Evolutionary conservation across 225 moss, liverwort and hornwort species (phyloP), one percentile per base, ranked within the genome.

Genomic region (Pseudoscleropodium purum): DNA sequence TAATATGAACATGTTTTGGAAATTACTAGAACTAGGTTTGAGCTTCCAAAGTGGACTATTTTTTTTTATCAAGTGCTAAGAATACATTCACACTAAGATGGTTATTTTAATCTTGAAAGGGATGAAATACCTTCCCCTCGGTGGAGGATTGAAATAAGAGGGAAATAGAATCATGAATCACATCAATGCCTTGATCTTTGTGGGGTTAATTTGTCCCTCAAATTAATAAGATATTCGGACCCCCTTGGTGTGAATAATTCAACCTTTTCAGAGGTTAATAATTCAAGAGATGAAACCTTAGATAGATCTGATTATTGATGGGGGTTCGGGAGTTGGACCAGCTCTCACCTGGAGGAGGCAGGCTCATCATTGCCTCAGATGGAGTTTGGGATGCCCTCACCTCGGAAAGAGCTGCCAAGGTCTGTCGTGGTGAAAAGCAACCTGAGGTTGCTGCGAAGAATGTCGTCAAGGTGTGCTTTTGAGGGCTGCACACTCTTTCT

Each of bases 341-440:
- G 95, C 93, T 97, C 39, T 93, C 96, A 52, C 84, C 88, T 54
- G 91, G 92, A 74, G 97, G 97, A 89, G 97, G 94, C 49, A 93
- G 97, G 87, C 94, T 97, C 9, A 94, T 97, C 56, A 91, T 97
- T 45, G 96, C 97, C 61, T 96, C 95, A 7, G 97, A 97, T 81
- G 97, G 97, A 31, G 96, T 97, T 23, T 97, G 97, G 96, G 96
- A 97, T 89, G 94, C 96, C 73, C 74, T 97, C 80, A 94, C 91
- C 68, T 96, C 95, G 30, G 95, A 96, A 82, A 94, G 91, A 88
- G 94, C 95, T 65, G 93, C 95, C 70, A 95, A 90, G 82, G 94
- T 94, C 15, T 97, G 97, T 88, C 93, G 91, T 85, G 95, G 96
- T 37, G 88, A 95, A 83, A 91, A 88, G 43, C 88, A 95, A 39